phyloP scores from a whole-genome alignment of 495 filamentous ascomycete species.

The Talaromyces thailandensis region DNA sequence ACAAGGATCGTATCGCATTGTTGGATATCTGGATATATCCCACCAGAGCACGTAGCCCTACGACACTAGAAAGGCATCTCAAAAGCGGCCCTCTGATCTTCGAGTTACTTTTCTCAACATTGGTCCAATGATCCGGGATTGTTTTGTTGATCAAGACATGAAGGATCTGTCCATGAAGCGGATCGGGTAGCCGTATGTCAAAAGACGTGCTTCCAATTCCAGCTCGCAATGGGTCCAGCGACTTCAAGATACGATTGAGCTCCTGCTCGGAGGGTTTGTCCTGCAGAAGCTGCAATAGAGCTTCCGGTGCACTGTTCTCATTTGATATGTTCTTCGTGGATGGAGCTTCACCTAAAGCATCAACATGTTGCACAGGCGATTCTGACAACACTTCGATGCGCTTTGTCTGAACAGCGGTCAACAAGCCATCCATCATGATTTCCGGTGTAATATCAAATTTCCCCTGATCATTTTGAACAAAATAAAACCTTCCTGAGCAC shows the following conservation, averaged over 20 bases:
- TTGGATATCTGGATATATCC: constrained; percentile 22
- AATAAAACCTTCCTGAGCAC: neutral
- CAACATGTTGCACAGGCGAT: neutral
- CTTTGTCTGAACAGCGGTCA: constrained; percentile 32
- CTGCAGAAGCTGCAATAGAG: constrained; percentile 3
- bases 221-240: constrained; percentile 35
- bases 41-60: constrained; percentile 54
- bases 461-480: neutral
- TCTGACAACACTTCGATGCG: constrained; percentile 11
- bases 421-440: constrained; percentile 30
- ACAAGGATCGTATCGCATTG: constrained; percentile 14
- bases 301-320: neutral
- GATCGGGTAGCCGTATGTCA: constrained; percentile 52
- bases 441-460: neutral
- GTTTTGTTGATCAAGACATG: constrained; percentile 59
- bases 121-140: constrained; percentile 70
- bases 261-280: neutral
- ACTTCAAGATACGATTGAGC: neutral
- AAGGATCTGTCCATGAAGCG: constrained; percentile 60
- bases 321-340: constrained; percentile 12
- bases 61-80: constrained; percentile 59
- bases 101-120: constrained; percentile 28
- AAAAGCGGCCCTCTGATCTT: constrained; percentile 42
- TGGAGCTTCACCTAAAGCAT: constrained; percentile 24
- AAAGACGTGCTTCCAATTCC: constrained; percentile 28